Base-by-base conservation (phyloP, 768 basidiomycete genomes). In the Sporobolomyces pararoseus region DNA sequence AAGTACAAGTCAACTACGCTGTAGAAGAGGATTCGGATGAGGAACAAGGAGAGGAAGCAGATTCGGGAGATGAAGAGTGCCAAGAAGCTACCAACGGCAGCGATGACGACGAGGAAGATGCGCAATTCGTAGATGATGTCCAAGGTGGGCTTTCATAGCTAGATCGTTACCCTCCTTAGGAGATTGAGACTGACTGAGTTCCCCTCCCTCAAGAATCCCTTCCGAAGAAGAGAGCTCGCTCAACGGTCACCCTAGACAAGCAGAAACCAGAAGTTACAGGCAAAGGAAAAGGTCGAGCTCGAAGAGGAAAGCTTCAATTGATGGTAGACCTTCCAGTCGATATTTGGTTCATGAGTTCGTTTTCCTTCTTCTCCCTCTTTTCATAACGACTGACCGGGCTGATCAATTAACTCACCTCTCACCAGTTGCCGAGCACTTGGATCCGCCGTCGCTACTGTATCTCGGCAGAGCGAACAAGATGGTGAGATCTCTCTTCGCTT, bases 391-490 rank as follows among this genome's bases (percentile, higher is more conserved):
- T 47, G 12, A 7, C 7, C 25, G 9, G 51, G 25, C 51, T 29
- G 49, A 32, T 25, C 25, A 27, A 25, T 14, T 31, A 32, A 53
- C 39, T 42, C 39, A 42, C 39, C 9, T 17, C 17, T 42, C 39
- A 17, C 9, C 31, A 54, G 53, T 54, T 32, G 53, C 53, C 31
- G 53, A 54, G 35, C 7, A 54, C 21, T 23, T 54, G 9, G 53
- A 54, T 23, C 53, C 53, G 6, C 29, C 7, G 21, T 54, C 53
- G 32, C 53, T 54, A 3, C 32, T 54, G 27, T 34, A 54, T 31
- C 17, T 54, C 7, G 53, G 53, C 13, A 54, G 53, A 37, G 31
- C 53, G 53, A 54, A 54, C 53, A 54, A 54, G 23, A 23, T 23
- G 21, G 14, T 54, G 53, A 32, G 53, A 32, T 54, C 53, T 9